Conservation (phyloP, 352 stramenopile species). For the Phytophthora multivora region DNA sequence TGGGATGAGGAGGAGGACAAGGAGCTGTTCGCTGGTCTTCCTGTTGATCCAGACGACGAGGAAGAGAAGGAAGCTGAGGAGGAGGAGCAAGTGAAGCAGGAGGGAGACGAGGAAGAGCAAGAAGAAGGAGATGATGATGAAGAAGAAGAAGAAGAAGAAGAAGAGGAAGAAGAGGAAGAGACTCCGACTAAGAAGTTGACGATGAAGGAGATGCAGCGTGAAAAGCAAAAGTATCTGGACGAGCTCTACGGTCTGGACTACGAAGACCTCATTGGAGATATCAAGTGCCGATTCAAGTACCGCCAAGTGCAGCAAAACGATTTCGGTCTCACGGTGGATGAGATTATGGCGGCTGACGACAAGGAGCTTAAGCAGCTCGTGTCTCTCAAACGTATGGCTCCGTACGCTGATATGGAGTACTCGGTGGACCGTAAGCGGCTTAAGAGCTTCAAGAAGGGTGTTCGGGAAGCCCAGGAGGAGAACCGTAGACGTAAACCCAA, state of each 20-base stretch:
- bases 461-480: conserved; percentile 44
- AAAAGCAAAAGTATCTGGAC: conserved; percentile 94
- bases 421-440: conserved; percentile 70
- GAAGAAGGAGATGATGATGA: conserved; percentile 61
- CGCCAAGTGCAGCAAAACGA: conserved; percentile 93
- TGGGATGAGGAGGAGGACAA: conserved; percentile 89
- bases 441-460: conserved; percentile 75
- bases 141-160: conserved; percentile 56
- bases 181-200: conserved; percentile 56
- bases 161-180: conserved; percentile 57
- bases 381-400: conserved; percentile 96
- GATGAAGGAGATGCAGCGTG: conserved; percentile 62
- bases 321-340: conserved; percentile 96
- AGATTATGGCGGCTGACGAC: conserved; percentile 98
- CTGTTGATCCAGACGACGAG: conserved; percentile 67
- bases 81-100: conserved; percentile 21
- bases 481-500: conserved; percentile 44
- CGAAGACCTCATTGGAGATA: conserved; percentile 98
- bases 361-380: conserved; percentile 96
- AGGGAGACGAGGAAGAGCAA: conserved; percentile 26
- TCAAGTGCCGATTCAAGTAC: conserved; percentile 99
- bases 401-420: conserved; percentile 92
- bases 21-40: conserved; percentile 75
- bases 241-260: conserved; percentile 99
- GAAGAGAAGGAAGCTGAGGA: conserved; percentile 45